Percentiles rank a stretch among this genome's conserved stretches.
Evolutionary conservation across 805 yeast genomes (phyloP).

Genomic region (Teunomyces tritomae): DNA sequence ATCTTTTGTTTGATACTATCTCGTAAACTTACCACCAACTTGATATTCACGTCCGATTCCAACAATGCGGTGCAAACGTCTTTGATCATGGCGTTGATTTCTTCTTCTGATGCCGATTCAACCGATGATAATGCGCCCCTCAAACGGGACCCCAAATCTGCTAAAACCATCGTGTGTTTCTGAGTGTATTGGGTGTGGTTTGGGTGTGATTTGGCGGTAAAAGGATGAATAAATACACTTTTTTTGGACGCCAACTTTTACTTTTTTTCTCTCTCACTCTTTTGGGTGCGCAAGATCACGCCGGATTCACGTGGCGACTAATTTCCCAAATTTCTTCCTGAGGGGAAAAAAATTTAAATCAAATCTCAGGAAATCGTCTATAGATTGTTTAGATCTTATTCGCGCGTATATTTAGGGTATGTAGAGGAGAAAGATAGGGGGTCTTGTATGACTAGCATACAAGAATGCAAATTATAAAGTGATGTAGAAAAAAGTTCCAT

Average conservation of each 20-base stretch:
- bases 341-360: no score
- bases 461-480: not conserved
- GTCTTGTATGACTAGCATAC: slow-evolving; percentile 4
- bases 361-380: not conserved
- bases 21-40: slow-evolving; percentile 73
- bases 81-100: slow-evolving; percentile 59
- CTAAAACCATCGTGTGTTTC: slow-evolving; percentile 37
- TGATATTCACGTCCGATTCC: slow-evolving; percentile 92
- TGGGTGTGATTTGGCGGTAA: no score
- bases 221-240: no score
- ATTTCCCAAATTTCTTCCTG: not conserved
- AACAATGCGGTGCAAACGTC: slow-evolving; percentile 86
- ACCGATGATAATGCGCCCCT: slow-evolving; percentile 43
- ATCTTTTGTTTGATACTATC: slow-evolving; percentile 52
- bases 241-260: not conserved
- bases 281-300: not conserved
- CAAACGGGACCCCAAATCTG: slow-evolving; percentile 44
- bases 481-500: not conserved
- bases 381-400: not conserved
- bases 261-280: not conserved
- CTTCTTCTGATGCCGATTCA: slow-evolving; percentile 39
- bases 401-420: not conserved
- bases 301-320: not conserved
- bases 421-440: no score
- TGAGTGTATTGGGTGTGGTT: not conserved